phyloP scores from a whole-genome alignment of 768 basidiomycete genomes.

The Hypholoma fasciculare region DNA sequence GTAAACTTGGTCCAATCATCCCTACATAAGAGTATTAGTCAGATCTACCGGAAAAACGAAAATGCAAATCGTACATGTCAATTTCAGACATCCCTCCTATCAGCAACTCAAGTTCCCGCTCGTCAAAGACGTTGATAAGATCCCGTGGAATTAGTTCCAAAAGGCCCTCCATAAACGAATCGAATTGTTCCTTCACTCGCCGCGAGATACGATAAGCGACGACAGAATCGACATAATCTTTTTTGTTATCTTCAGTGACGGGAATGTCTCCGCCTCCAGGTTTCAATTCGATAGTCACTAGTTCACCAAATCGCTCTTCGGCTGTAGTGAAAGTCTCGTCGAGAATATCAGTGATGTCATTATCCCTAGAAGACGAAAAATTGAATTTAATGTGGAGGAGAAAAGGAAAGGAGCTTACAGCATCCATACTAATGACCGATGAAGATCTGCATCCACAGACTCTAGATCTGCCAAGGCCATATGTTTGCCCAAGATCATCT shows the following conservation, averaged over 20 bases:
- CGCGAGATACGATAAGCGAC: slow-evolving; percentile 83
- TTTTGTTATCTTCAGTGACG: slow-evolving; percentile 77
- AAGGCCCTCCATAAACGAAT: slow-evolving; percentile 84
- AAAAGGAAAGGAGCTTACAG: slow-evolving; percentile 43
- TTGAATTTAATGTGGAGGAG: neutral
- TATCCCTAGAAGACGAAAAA: slow-evolving; percentile 45
- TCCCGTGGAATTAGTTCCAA: slow-evolving; percentile 83
- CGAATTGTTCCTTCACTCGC: slow-evolving; percentile 82
- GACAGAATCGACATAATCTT: slow-evolving; percentile 74
- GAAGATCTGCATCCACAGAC: slow-evolving; percentile 66
- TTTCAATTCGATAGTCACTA: slow-evolving; percentile 65
- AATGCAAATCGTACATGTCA: slow-evolving; percentile 58
- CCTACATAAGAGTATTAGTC: slow-evolving; percentile 30
- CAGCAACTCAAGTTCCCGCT: slow-evolving; percentile 83
- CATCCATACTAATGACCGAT: slow-evolving; percentile 74
- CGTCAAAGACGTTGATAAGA: slow-evolving; percentile 87
- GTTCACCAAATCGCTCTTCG: slow-evolving; percentile 76
- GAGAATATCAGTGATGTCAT: slow-evolving; percentile 73
- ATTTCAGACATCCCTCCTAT: slow-evolving; percentile 95
- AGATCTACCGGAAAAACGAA: slow-evolving; percentile 2
- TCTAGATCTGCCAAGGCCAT: slow-evolving; percentile 66
- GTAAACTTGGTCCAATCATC: slow-evolving; percentile 95
- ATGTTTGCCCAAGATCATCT: slow-evolving; percentile 68
- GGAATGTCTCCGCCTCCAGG: slow-evolving; percentile 57
- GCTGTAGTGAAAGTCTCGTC: slow-evolving; percentile 73